These are phyloP conservation scores for Verticillium zaregamsianum DNA, from an alignment of 2,329 filamentous ascomycete genomes.

Conservation along the genomic window DNA sequence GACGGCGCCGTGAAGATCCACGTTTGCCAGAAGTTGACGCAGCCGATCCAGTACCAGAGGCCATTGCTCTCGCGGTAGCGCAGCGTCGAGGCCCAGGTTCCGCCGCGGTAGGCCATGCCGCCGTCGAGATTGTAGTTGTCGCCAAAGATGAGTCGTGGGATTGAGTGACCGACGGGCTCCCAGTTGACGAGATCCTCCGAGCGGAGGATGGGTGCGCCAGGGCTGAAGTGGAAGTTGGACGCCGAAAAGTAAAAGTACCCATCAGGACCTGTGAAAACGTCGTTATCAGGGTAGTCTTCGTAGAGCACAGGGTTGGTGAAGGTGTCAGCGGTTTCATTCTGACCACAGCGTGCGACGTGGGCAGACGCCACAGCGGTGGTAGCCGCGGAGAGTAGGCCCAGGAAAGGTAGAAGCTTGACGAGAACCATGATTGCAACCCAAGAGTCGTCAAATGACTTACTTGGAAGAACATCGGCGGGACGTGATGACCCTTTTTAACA, in stretches of 20 bases:
- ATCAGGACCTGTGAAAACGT: constrained; percentile 46
- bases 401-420: not conserved
- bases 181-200: constrained; percentile 53
- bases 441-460: not conserved
- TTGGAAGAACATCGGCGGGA: not conserved
- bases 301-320: constrained; percentile 51
- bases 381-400: not conserved
- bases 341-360: not conserved
- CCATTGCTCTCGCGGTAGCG: constrained; percentile 44
- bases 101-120: constrained; percentile 43
- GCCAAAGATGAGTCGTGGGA: constrained; percentile 41
- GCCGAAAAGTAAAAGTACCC: constrained; percentile 51
- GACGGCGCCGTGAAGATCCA: constrained; percentile 47
- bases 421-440: not conserved
- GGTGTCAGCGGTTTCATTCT: constrained; percentile 8
- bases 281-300: constrained; percentile 51
- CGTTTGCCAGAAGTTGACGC: constrained; percentile 43
- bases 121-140: constrained; percentile 42
- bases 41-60: constrained; percentile 55
- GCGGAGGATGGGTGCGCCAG: constrained; percentile 51
- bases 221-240: constrained; percentile 52
- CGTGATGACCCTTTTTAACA: not conserved
- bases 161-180: constrained; percentile 39
- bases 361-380: not conserved
- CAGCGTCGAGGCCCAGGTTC: constrained; percentile 53